Evolutionary conservation across 1,139 yeast species (phyloP), one percentile per base, ranked within the genome.

Genomic region (Pichia cactophila): DNA sequence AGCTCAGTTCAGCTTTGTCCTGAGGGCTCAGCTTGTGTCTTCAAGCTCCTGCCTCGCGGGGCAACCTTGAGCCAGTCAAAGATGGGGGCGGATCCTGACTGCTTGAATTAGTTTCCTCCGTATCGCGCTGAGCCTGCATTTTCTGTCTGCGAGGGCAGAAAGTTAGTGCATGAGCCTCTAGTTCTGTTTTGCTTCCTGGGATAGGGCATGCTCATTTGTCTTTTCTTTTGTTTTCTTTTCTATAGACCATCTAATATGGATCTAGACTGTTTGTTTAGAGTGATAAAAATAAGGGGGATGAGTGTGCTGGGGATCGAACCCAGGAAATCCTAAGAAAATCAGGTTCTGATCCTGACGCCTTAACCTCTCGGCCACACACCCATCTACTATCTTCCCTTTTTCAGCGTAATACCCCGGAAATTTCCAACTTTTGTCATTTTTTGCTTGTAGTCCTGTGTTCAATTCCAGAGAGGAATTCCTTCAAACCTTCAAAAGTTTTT

Each of bases 301-400:
- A 54, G 57, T 54, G 56, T 54, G 54, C 57, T 53, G 57, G 57
- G 57, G 56, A 36, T 54, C 56, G 57, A 54, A 54, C 57, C 57
- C 57, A 53, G 57, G 57, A 51, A 51, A 53, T 54, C 57, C 54
- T 53, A 51, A 51, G 57, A 54, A 54, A 54, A 54, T 54, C 57
- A 54, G 57, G 57, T 54, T 54, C 57, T 54, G 57, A 54, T 54
- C 57, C 57, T 54, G 57, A 53, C 57, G 57, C 57, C 57, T 54
- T 54, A 54, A 54, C 57, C 57, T 54, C 57, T 54, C 57, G 57
- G 57, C 57, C 57, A 54, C 56, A 54, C 57, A 54, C 57, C 57
- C 57, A 42, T 14, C 51, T 33, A 8, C 5, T 4, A 16, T 41
- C 1, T 26, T n/a, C 37, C 17, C 16, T 14, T 40, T 31, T 33